Evolutionary conservation across 352 stramenopile species (phyloP), one percentile per base, ranked within the genome.

Genomic region (Blastocystis sp.): DNA sequence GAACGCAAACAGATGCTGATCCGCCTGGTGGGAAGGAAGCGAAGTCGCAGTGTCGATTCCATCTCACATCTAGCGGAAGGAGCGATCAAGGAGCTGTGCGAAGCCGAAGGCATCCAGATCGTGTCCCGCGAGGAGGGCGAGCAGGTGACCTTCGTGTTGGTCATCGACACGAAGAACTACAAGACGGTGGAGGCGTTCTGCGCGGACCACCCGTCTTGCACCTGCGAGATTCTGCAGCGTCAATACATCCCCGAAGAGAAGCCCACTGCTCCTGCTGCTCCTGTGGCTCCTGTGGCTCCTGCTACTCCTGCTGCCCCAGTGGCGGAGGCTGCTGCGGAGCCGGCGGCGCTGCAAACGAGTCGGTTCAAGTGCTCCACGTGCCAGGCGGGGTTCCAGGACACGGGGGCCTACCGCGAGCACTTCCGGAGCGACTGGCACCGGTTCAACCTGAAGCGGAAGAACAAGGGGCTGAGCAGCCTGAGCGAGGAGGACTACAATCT

Each of bases 1-100:
- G 93, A 95, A 71, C 92, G 97, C 61, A 96, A 96, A 28, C 98
- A 98, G 89, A 99, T 99, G 97, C 66, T 86, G 2, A 62, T 91
- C 21, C 65, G 89, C 23, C 45, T 91, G 14, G 40, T 23, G 17
- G 76, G 43, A 14, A 21, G 23, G 7, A 60, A 65, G 9, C 53
- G 43, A 11, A 45, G 71, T 81, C 2, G 0, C 3, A 21, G 34
- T 53, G 17, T 65, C 7, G 48, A 23, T n/a, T 81, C 11, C 23
- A 19, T 14, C 28, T 81, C n/a, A 64, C 28, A 40, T 19, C 3
- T 64, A 81, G 71, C 43, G 45, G 56, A 45, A 23, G 38, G 21
- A 34, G 56, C 53, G 38, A 21, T 81, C 17, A 40, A 64, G 14
- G 14, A 45, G n/a, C 66, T 81, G 21, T 65, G 41, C 28, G 53